Base-by-base conservation (phyloP, 2,329 filamentous ascomycete genomes). In the Aspergillus jensenii region DNA sequence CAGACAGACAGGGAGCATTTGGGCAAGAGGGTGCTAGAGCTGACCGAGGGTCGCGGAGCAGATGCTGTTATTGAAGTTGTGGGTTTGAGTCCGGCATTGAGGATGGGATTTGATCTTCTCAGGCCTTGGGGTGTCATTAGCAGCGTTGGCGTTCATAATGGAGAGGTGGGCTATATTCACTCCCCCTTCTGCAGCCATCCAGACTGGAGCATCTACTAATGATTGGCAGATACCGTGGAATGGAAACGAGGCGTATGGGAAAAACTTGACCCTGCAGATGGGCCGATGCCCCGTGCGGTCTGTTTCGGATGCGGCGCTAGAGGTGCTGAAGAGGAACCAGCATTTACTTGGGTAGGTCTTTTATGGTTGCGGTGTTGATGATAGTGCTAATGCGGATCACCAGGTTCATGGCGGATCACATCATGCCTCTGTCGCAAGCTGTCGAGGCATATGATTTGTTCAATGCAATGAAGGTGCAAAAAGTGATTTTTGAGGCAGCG, bases 61-160 rank as follows among this genome's bases (percentile, higher is more conserved):
- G 93, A 97, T 75, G 86, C 90, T 17, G 87, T 95, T 2, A 87
- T 96, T 64, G 90, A 93, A 73, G 88, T 90, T 6, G 90, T 92
- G 25, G 89, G 89, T 0, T 76, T 88, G 59, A 87, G 85, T 54
- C 83, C 86, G 39, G 90, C 89, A 2, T 74, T 92, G 68, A 84
- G 81, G 67, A 90, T 87, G 37, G 89, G 84, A 0, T 91, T 87
- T 72, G 88, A 91, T 33, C 72, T 91, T 17, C 72, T 92, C 56
- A 81, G 90, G 53, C 88, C 89, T 1, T 92, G 87, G 78, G 89
- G 89, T 5, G 83, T 82, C 41, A 89, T 92, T 63, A 88, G 86
- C 65, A 90, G 87, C 67, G 89, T 91, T 58, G 89, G 89, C 4
- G 89, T 91, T 33, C 89, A 91, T 67, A 91, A 90, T 71, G 85